Conservation (phyloP, 2,329 filamentous ascomycete species). For the Penicillium sp. region DNA sequence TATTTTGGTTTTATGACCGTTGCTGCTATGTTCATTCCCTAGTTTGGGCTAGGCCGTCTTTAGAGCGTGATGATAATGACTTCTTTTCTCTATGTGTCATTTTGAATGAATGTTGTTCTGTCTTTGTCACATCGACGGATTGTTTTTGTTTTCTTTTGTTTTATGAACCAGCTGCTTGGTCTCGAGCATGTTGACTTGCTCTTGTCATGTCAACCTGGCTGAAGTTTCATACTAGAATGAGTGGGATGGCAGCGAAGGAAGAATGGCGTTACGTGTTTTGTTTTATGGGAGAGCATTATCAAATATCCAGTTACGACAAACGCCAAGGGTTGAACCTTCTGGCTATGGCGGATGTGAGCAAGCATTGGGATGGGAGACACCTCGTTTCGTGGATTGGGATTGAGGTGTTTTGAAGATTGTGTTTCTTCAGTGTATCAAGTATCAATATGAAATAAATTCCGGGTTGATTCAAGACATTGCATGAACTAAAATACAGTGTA, state of each 20-base stretch:
- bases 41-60: neutral
- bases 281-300: neutral
- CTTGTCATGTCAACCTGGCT: too few relatives aligned
- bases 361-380: slow-evolving; percentile 3
- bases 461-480: neutral
- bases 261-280: neutral
- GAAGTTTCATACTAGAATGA: neutral
- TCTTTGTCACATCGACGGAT: neutral
- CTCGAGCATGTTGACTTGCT: neutral
- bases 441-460: slow-evolving; percentile 5
- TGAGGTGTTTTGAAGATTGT: neutral
- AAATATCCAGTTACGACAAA: neutral
- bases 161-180: neutral
- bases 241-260: neutral
- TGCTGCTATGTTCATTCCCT: slow-evolving; percentile 41
- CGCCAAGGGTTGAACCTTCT: neutral
- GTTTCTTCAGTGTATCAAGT: slow-evolving; percentile 7
- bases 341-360: neutral
- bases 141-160: neutral
- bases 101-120: neutral
- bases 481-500: neutral
- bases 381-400: neutral
- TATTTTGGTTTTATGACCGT: slow-evolving; percentile 44
- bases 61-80: slow-evolving; percentile 16
- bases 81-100: slow-evolving; percentile 4